Evolutionary conservation across 1,139 yeast genomes (phyloP), one percentile per base, ranked within the genome.

Genomic region (Kluyveromyces sp.): DNA sequence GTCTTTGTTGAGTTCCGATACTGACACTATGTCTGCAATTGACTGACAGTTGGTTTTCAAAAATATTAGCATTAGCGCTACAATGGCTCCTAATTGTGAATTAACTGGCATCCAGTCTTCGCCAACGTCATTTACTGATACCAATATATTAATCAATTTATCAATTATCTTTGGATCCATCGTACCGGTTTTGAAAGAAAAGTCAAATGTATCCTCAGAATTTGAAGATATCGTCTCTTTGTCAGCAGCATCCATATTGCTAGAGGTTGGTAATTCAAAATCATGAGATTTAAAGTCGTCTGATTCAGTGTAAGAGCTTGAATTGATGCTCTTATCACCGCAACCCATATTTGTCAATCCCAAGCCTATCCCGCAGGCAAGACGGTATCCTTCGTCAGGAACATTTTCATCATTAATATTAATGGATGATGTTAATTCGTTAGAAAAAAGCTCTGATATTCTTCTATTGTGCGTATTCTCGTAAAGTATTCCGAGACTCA

Each of bases 401-500:
- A 75, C 70, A 36, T 71, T 74, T 29, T 58, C 61, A 43, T 81
- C 90, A 53, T 80, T 79, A 39, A 79, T 75, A n/a, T 66, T 63
- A 3, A 81, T 74, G 2, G 75, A 67, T 5, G 82, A 77, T 25
- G 75, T 74, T 2, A 86, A 70, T 58, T 88, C 95, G 0, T 83
- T 73, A 26, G 86, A 68, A 45, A 92, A 68, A 25, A 87, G 77
- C 54, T 86, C 95, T 50, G 92, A 83, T 94, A 92, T 87, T 53
- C 95, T 73, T 42, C 95, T 75, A 59, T 90, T 95, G 50, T 81
- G 90, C 10, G 90, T 79, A 45, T 78, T 86, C 48, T 80, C 68
- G 59, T 88, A 90, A 5, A 94, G 69, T 48, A 94, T 70, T 0
- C 98, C 99, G 52, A 94, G 79, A 0, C 97, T 97, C 44, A 92